A percentile compares a stretch with the other conserved stretches of the same genome.
These are phyloP conservation scores for Coemansia sp. DNA, from an alignment of 371 early-diverging fungal species.

Conservation along the genomic window DNA sequence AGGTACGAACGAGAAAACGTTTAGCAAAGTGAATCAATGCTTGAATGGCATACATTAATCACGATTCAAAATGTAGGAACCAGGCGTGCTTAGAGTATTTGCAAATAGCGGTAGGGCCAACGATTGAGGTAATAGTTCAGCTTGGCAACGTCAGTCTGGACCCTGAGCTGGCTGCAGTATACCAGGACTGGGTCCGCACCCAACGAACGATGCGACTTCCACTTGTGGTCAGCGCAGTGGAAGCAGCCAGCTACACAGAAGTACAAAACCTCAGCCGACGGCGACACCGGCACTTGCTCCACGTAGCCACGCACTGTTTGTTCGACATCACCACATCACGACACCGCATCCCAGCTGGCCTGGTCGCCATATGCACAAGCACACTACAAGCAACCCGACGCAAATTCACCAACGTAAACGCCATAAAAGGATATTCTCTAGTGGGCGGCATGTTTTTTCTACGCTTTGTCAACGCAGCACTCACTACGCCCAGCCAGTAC, in stretches of 20 bases:
- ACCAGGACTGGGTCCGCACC: slow-evolving; percentile 46
- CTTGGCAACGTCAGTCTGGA: slow-evolving; percentile 35
- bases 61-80: neutral
- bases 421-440: slow-evolving; percentile 29
- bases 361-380: slow-evolving; percentile 35
- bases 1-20: neutral
- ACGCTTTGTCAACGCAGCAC: slow-evolving; percentile 44
- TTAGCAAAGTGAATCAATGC: too few species aligned
- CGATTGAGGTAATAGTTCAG: slow-evolving; percentile 29
- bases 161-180: slow-evolving; percentile 29
- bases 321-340: slow-evolving; percentile 30
- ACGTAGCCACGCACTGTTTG: slow-evolving; percentile 39
- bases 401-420: slow-evolving; percentile 28
- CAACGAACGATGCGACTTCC: slow-evolving; percentile 17
- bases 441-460: slow-evolving; percentile 48
- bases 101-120: slow-evolving; percentile 31
- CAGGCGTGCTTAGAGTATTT: slow-evolving; percentile 30
- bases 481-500: slow-evolving; percentile 36
- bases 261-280: slow-evolving; percentile 48
- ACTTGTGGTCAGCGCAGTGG: slow-evolving; percentile 30
- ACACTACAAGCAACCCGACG: slow-evolving; percentile 24
- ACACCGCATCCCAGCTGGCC: slow-evolving; percentile 28
- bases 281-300: slow-evolving; percentile 34
- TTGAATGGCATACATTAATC: too few species aligned
- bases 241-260: slow-evolving; percentile 44